phyloP scores from a whole-genome alignment of 345 rosid species.

The Brassica rapa region DNA sequence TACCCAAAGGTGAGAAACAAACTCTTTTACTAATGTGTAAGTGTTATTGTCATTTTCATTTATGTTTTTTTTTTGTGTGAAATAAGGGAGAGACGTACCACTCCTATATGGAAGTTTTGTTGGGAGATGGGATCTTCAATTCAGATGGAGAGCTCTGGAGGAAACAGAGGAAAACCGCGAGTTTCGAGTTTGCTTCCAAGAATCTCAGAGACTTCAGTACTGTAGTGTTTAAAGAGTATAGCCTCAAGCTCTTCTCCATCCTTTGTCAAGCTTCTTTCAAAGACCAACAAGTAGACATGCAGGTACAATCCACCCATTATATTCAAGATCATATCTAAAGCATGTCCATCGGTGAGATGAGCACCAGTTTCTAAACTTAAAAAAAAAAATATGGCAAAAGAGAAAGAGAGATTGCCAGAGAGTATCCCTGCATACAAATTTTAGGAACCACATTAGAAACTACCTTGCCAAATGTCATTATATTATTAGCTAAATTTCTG shows the following conservation, averaged over 20 bases:
- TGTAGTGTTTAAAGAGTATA: slow-evolving; percentile 76
- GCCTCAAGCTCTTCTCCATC: slow-evolving; percentile 72
- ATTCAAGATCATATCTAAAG: no score
- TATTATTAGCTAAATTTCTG: not conserved
- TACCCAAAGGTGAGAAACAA: slow-evolving; percentile 73
- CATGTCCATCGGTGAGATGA: no score
- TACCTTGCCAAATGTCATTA: not conserved
- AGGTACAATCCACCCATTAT: slow-evolving; percentile 47
- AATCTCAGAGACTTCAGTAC: slow-evolving; percentile 90
- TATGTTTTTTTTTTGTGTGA: slow-evolving; percentile 10
- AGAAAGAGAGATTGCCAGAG: no score
- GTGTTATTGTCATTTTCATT: not conserved
- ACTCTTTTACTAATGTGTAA: not conserved
- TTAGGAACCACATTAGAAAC: no score
- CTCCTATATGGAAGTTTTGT: slow-evolving; percentile 90
- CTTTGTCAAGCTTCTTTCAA: slow-evolving; percentile 56
- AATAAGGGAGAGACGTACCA: slow-evolving; percentile 84
- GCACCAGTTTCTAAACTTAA: no score
- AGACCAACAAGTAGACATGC: slow-evolving; percentile 74
- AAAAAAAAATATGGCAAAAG: no score
- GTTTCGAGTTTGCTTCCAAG: slow-evolving; percentile 96
- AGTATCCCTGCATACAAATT: no score
- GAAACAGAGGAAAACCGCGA: slow-evolving; percentile 89
- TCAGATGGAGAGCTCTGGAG: slow-evolving; percentile 92
- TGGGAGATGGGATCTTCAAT: slow-evolving; percentile 90